Base-by-base conservation (phyloP, 371 early-diverging fungal species). In the Saksenaea oblongispora region DNA sequence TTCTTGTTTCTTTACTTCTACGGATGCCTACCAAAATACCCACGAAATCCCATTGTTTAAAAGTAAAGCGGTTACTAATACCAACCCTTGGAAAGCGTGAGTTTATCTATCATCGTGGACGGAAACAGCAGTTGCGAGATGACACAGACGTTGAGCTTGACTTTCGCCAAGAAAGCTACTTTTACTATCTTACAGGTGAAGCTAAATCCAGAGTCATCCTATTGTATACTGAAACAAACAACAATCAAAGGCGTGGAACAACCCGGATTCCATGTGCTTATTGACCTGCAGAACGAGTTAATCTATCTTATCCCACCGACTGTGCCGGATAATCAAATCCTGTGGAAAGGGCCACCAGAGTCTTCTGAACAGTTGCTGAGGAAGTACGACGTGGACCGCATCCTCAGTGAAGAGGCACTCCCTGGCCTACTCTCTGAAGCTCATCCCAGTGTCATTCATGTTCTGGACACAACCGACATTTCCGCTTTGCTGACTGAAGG, bases 131-230 rank as follows among this genome's bases (percentile, higher is more conserved):
- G 35, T 66, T 58, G 53, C 66, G 86, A 17, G 81, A 84, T 54
- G 82, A 79, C 64, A 85, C 84, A 15, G 86, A 85, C 37, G 71
- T 76, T 0, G 86, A 84, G 31, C 57, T 85, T 9, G 78, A 80
- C 34, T 85, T 83, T 55, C 77, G 84, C 13, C 85, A 87, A 62
- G 83, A 82, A 58, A 81, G 82, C 62, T 73, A 83, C 66, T 87
- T 87, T 55, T 76, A 76, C 56, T 87, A 85, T 66, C 67, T 85
- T 15, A 78, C 85, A 1, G 85, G 85, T 74, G 69, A 57, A 24
- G 15, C 11, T 24, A 36, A 15, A 13, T 18, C 27, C 14, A 17
- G 17, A 17, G 39, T 39, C 27, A 47, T 51, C 1, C 34, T 10
- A n/a, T 13, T 57, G 28, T 41, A 22, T 18, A 15, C 13, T 11